Percentiles rank a stretch among this genome's conserved stretches.
Evolutionary conservation across 306 rosid genomes (phyloP).

Genomic region (Argentina anserina): DNA sequence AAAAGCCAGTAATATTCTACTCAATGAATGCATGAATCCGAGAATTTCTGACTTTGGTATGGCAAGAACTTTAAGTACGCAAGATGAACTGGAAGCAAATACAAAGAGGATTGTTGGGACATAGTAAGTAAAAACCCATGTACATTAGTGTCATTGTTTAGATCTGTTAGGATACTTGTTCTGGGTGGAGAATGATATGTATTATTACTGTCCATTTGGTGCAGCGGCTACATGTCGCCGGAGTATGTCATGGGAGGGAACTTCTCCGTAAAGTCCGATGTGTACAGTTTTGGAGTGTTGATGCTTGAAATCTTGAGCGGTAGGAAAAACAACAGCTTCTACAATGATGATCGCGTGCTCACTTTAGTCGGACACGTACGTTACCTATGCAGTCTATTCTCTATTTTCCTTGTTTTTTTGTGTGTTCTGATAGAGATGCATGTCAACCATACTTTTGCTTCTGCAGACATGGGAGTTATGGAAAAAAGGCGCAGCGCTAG

Average conservation of each 20-base stretch:
- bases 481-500: neutral
- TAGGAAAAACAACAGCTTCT: slow-evolving; percentile 15
- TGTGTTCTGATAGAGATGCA: too few relatives aligned
- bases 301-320: slow-evolving; percentile 6
- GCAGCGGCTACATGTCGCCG: slow-evolving; percentile 25
- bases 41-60: slow-evolving; percentile 20
- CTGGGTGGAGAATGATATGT: neutral
- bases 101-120: slow-evolving; percentile 27
- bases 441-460: neutral
- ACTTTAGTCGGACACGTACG: slow-evolving; percentile 24
- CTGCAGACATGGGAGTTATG: slow-evolving; percentile 1
- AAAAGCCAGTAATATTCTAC: slow-evolving; percentile 9
- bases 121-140: slow-evolving; percentile 15
- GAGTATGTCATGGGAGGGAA: neutral
- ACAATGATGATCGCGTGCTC: neutral
- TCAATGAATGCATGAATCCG: slow-evolving; percentile 17
- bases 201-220: neutral
- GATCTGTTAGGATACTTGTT: too few relatives aligned
- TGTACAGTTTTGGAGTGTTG: slow-evolving; percentile 1
- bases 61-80: neutral
- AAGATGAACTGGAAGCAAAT: slow-evolving; percentile 11
- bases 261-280: neutral
- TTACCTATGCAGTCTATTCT: neutral
- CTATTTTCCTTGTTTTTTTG: neutral
- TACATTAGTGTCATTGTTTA: neutral